A percentile compares a stretch with the other conserved stretches of the same genome.
Conservation (phyloP, 345 rosid species). For the Eucalyptus dawsonii region DNA sequence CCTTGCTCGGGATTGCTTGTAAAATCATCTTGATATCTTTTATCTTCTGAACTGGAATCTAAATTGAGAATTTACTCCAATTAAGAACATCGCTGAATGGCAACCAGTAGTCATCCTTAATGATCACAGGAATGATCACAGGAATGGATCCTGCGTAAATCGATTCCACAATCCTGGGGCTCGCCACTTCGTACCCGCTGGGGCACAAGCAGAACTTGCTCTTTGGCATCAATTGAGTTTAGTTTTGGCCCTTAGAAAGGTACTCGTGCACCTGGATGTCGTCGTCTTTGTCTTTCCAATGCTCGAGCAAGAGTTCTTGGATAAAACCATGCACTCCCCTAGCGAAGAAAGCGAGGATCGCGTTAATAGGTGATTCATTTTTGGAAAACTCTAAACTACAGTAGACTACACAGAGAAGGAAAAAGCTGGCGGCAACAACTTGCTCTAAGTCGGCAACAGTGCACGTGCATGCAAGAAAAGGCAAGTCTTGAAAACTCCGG, state of each 20-base stretch:
- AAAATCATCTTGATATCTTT: conserved; percentile 26
- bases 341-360: conserved; percentile 49
- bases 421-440: too few relatives aligned
- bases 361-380: too few relatives aligned
- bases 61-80: neutral
- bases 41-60: neutral
- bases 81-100: neutral
- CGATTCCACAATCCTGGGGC: neutral
- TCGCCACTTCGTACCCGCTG: neutral
- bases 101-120: neutral
- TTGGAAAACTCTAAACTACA: too few relatives aligned
- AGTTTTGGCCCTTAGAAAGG: conserved; percentile 8
- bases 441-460: too few relatives aligned
- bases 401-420: too few relatives aligned
- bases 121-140: neutral
- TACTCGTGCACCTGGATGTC: conserved; percentile 37
- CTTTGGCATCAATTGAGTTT: conserved; percentile 18
- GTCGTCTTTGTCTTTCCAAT: conserved; percentile 57
- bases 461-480: too few relatives aligned
- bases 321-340: conserved; percentile 58
- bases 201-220: conserved; percentile 35
- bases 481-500: too few relatives aligned
- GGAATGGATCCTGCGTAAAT: neutral
- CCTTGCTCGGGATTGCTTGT: conserved; percentile 8
- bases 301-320: conserved; percentile 24